A percentile compares a stretch with the other conserved stretches of the same genome.
phyloP scores from a whole-genome alignment of 2,329 filamentous ascomycete species.

The Aspergillus phoenicis region DNA sequence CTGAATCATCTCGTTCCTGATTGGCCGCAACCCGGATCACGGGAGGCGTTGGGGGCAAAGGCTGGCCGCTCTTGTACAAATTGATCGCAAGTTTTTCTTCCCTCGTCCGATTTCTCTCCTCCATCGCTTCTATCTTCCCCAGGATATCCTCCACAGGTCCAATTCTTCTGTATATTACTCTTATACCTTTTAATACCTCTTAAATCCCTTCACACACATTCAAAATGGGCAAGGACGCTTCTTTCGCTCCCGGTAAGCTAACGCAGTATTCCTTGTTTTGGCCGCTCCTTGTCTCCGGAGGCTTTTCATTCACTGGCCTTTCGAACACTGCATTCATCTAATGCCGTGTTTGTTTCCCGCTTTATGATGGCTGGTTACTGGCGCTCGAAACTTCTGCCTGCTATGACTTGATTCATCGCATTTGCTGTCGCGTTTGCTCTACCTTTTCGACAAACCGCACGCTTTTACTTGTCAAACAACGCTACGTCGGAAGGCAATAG shows the following conservation, averaged over 20 bases:
- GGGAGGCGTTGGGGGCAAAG: slow-evolving; percentile 36
- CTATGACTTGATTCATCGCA: background rate
- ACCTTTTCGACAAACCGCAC: background rate
- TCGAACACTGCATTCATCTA: background rate
- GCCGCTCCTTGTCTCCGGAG: slow-evolving; percentile 3
- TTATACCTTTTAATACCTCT: slow-evolving; percentile 26
- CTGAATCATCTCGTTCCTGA: slow-evolving; percentile 40
- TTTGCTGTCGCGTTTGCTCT: background rate
- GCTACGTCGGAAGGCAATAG: background rate
- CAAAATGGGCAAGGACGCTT: slow-evolving; percentile 50
- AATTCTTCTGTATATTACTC: slow-evolving; percentile 31
- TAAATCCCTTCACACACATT: slow-evolving; percentile 31
- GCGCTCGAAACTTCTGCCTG: background rate
- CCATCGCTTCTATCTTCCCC: slow-evolving; percentile 22
- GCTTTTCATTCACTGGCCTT: background rate
- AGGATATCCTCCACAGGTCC: slow-evolving; percentile 25
- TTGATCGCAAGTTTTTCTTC: slow-evolving; percentile 38
- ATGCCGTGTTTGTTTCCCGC: background rate
- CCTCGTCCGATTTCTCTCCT: slow-evolving; percentile 19
- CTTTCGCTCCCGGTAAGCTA: slow-evolving; percentile 50
- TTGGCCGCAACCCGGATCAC: slow-evolving; percentile 38
- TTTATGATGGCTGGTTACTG: background rate
- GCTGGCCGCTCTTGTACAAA: slow-evolving; percentile 34
- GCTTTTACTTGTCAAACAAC: background rate
- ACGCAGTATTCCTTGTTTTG: slow-evolving; percentile 7